phyloP scores from a whole-genome alignment of 1,284 basidiomycete genomes.

The Tausonia pullulans region DNA sequence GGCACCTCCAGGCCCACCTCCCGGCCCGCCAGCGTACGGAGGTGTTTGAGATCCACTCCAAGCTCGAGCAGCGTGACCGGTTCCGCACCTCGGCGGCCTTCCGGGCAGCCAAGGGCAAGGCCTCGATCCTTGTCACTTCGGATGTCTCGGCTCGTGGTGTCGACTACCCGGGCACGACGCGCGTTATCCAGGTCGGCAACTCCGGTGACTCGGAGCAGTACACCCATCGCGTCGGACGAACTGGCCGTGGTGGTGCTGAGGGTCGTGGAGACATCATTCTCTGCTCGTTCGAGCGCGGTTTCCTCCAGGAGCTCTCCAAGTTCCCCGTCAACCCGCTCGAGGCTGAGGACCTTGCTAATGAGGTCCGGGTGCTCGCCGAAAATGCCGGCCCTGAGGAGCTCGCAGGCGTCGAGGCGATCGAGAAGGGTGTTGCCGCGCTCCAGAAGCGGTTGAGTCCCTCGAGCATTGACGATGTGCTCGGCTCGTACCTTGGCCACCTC shows the following conservation, averaged over 20 bases:
- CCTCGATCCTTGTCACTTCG: conserved; percentile 66
- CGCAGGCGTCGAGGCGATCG: conserved; percentile 1
- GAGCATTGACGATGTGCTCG: conserved; percentile 10
- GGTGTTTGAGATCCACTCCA: conserved; percentile 80
- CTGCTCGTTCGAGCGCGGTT: conserved; percentile 69
- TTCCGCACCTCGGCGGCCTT: conserved; percentile 56
- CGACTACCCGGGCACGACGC: conserved; percentile 80
- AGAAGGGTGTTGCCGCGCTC: conserved; percentile 1
- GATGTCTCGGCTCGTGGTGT: conserved; percentile 86
- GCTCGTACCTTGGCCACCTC: conserved; percentile 4
- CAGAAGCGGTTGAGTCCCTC: not conserved
- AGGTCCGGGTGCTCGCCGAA: not conserved
- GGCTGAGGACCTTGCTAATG: not conserved
- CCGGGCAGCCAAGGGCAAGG: conserved; percentile 49
- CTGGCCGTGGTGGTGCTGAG: conserved; percentile 59
- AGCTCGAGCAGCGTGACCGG: conserved; percentile 55
- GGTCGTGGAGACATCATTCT: conserved; percentile 82
- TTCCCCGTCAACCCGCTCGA: conserved; percentile 51
- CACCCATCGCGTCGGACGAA: conserved; percentile 83
- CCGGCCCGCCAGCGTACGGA: conserved; percentile 45
- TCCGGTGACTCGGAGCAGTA: conserved; percentile 66
- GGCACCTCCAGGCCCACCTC: conserved; percentile 40
- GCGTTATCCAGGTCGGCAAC: conserved; percentile 85
- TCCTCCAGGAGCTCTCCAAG: conserved; percentile 54
- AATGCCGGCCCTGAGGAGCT: not conserved